phyloP scores from a whole-genome alignment of 768 basidiomycete species.

The Hericium alpestre region DNA sequence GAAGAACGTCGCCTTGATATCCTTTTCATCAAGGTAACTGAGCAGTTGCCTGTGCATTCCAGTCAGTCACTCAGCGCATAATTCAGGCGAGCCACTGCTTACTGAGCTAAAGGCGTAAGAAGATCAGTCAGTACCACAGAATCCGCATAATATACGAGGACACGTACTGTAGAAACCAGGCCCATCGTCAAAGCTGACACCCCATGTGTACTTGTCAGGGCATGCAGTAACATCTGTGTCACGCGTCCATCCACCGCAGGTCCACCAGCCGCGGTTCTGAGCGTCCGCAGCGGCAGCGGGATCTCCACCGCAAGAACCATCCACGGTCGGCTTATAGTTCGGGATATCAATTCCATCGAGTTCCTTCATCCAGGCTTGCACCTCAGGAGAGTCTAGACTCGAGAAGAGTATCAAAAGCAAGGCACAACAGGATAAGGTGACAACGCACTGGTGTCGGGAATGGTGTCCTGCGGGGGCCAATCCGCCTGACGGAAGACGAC shows the following conservation, averaged over 20 bases:
- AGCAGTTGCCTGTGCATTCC: conserved; percentile 45
- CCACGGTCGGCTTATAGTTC: conserved; percentile 43
- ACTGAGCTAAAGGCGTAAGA: conserved; percentile 35
- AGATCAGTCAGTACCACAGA: conserved; percentile 6
- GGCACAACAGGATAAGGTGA: background rate
- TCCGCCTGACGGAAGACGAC: conserved; percentile 34
- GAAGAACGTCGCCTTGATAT: conserved; percentile 81
- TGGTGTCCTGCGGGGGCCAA: conserved; percentile 56
- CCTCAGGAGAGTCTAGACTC: conserved; percentile 43
- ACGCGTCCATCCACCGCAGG: conserved; percentile 67
- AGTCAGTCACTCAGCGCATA: background rate
- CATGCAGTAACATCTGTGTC: conserved; percentile 53
- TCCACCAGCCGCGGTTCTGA: conserved; percentile 78
- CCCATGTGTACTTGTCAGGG: conserved; percentile 64
- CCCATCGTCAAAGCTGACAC: conserved; percentile 82
- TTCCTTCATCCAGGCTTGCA: conserved; percentile 68
- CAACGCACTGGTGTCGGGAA: conserved; percentile 46
- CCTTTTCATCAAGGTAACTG: conserved; percentile 53
- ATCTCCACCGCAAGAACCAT: conserved; percentile 61
- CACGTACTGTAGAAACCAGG: conserved; percentile 72
- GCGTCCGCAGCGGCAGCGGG: conserved; percentile 45
- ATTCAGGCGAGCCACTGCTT: conserved; percentile 12
- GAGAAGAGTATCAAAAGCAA: conserved; percentile 1
- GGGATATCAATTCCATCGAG: conserved; percentile 66
- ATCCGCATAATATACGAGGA: background rate